Evolutionary conservation across 106 monocot genomes (phyloP).

Genomic region (Platanthera guangdongensis): DNA sequence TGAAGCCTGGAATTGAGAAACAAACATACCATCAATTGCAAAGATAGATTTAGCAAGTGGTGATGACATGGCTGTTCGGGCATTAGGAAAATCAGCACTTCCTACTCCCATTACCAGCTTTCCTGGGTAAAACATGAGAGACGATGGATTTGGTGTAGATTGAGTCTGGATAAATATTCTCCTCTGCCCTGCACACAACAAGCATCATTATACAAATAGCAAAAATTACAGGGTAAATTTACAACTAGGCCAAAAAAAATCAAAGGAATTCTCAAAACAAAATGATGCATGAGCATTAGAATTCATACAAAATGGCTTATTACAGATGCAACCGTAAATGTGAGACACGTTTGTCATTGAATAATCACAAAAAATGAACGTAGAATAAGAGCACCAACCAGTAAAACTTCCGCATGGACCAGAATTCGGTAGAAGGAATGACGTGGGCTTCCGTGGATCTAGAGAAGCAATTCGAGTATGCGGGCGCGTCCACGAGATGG

Average conservation of each 20-base stretch:
- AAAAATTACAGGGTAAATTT: background rate
- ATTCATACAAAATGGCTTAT: background rate
- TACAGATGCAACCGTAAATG: background rate
- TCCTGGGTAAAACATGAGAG: conserved; percentile 96
- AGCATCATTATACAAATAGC: conserved; percentile 1
- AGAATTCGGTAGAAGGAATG: conserved; percentile 1
- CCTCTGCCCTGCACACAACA: conserved; percentile 51
- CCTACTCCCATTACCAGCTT: conserved; percentile 86
- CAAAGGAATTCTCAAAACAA: conserved; percentile 4
- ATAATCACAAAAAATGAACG: background rate
- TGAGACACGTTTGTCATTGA: background rate
- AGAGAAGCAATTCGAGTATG: conserved; percentile 2
- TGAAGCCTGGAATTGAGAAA: background rate
- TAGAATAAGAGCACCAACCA: background rate
- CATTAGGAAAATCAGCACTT: conserved; percentile 90
- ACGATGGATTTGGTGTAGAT: conserved; percentile 82
- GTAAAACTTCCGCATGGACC: background rate
- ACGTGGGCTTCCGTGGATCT: background rate
- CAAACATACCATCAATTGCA: conserved; percentile 72
- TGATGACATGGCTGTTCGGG: conserved; percentile 73
- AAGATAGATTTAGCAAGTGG: conserved; percentile 84
- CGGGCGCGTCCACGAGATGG: conserved; percentile 3
- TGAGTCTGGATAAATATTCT: conserved; percentile 96
- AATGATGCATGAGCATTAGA: background rate
- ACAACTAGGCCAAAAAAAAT: background rate